Conservation (phyloP, 352 stramenopile species). For the Phytopythium ostracodes region DNA sequence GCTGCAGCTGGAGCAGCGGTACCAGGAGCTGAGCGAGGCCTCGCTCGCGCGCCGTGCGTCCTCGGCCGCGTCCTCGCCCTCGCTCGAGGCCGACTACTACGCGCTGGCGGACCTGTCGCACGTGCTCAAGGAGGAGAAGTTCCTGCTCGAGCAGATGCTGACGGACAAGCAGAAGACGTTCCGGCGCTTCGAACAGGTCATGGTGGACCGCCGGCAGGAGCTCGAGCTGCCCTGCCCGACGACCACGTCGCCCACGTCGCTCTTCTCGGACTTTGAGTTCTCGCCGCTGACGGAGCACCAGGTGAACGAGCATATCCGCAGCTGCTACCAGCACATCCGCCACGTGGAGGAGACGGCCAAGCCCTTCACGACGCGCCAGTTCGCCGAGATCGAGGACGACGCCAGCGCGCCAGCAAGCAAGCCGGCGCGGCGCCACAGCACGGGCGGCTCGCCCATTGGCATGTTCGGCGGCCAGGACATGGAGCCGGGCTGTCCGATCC, state of each 20-base stretch:
- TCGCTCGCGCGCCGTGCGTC: slow-evolving; percentile 19
- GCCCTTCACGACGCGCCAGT: slow-evolving; percentile 24
- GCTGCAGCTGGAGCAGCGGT: slow-evolving; percentile 38
- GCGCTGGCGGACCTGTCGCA: slow-evolving; percentile 49
- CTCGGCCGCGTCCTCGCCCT: neutral
- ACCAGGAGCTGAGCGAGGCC: slow-evolving; percentile 36
- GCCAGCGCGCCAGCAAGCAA: neutral
- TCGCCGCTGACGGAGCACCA: slow-evolving; percentile 49
- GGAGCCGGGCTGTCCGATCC: slow-evolving; percentile 23
- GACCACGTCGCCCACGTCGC: slow-evolving; percentile 20
- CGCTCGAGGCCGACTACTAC: slow-evolving; percentile 44
- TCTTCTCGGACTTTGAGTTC: slow-evolving; percentile 44
- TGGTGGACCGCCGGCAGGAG: slow-evolving; percentile 48
- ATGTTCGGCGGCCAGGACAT: slow-evolving; percentile 6
- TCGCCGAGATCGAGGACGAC: slow-evolving; percentile 20
- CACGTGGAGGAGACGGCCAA: slow-evolving; percentile 43
- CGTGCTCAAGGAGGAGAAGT: slow-evolving; percentile 57
- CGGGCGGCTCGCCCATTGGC: slow-evolving; percentile 3
- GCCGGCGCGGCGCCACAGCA: slow-evolving; percentile 3
- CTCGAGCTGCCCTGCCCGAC: slow-evolving; percentile 35
- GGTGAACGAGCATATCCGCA: slow-evolving; percentile 46
- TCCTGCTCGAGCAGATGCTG: slow-evolving; percentile 44
- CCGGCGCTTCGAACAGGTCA: slow-evolving; percentile 38
- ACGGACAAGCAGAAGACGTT: slow-evolving; percentile 46
- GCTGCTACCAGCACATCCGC: slow-evolving; percentile 53